These are phyloP conservation scores for Colletotrichum cordylinicola DNA, from an alignment of 2,329 filamentous ascomycete species.

Conservation along the genomic window DNA sequence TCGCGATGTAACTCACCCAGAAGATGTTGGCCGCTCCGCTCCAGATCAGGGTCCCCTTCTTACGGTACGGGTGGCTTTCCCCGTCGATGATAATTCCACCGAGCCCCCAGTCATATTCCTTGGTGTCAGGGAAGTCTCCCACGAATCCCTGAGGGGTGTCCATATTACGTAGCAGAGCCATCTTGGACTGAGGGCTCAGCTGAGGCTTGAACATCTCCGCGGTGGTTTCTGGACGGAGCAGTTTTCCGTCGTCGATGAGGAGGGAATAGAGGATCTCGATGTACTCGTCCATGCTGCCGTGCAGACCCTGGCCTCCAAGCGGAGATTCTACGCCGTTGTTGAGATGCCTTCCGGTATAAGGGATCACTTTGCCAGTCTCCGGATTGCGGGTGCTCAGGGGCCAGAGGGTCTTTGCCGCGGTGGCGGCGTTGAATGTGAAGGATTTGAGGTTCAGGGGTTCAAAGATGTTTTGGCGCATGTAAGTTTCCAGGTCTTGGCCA, in stretches of 20 bases:
- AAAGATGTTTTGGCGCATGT: conserved; percentile 45
- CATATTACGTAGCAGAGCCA: conserved; percentile 29
- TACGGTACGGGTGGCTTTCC: conserved; percentile 38
- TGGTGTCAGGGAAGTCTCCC: conserved; percentile 34
- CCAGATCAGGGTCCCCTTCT: conserved; percentile 46
- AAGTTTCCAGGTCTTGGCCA: conserved; percentile 27
- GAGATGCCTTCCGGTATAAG: neutral
- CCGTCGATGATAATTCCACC: conserved; percentile 45
- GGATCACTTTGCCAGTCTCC: conserved; percentile 7
- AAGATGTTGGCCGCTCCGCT: conserved; percentile 49
- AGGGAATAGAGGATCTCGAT: conserved; percentile 50
- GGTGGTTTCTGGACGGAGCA: conserved; percentile 47
- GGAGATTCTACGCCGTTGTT: conserved; percentile 23
- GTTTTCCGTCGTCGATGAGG: conserved; percentile 46
- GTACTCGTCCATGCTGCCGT: conserved; percentile 43
- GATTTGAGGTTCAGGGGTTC: conserved; percentile 44
- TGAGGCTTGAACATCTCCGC: conserved; percentile 53
- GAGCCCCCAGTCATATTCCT: conserved; percentile 44
- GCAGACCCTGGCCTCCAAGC: conserved; percentile 40
- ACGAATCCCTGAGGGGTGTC: conserved; percentile 28
- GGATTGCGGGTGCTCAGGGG: conserved; percentile 18
- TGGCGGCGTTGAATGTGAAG: neutral
- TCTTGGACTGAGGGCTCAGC: conserved; percentile 28
- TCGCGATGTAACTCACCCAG: conserved; percentile 41
- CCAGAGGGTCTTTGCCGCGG: neutral